These are phyloP conservation scores for Euclidium syriacum DNA, from an alignment of 345 rosid species.

Conservation along the genomic window DNA sequence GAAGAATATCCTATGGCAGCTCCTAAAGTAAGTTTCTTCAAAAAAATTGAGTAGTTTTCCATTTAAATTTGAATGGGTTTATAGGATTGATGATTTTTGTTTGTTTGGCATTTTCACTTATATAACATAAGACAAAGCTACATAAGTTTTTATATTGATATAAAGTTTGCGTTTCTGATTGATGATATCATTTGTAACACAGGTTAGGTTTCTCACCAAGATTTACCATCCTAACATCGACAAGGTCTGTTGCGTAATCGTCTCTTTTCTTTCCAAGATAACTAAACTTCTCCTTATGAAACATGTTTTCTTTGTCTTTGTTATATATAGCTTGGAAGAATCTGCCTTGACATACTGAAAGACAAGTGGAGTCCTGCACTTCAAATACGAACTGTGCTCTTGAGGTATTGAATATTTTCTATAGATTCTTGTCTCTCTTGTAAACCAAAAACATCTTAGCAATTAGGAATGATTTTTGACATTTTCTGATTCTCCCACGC, in stretches of 20 bases:
- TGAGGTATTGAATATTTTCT: constrained; percentile 55
- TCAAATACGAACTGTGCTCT: constrained; percentile 90
- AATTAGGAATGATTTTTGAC: neutral
- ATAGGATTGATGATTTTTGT: neutral
- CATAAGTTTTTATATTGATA: neutral
- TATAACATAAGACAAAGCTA: neutral
- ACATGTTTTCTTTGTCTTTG: neutral
- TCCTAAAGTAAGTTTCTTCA: constrained; percentile 60
- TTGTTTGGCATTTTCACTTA: neutral
- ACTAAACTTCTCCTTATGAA: neutral
- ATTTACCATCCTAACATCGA: constrained; percentile 98
- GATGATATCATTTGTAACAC: constrained; percentile 30
- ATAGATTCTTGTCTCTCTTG: neutral
- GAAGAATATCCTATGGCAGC: constrained; percentile 99
- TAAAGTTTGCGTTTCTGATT: neutral
- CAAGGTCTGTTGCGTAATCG: constrained; percentile 50
- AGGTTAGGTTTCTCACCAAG: constrained; percentile 98
- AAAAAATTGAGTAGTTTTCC: neutral
- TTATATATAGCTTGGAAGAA: constrained; percentile 81
- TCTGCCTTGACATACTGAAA: constrained; percentile 97
- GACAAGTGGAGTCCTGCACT: constrained; percentile 99
- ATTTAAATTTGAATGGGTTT: neutral
- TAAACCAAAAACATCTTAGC: neutral
- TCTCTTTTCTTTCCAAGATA: neutral
- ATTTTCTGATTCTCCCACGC: neutral